A percentile compares a stretch with the other conserved stretches of the same genome.
Evolutionary conservation across 2,329 filamentous ascomycete genomes (phyloP).

Genomic region (Trichoderma afroharzianum): DNA sequence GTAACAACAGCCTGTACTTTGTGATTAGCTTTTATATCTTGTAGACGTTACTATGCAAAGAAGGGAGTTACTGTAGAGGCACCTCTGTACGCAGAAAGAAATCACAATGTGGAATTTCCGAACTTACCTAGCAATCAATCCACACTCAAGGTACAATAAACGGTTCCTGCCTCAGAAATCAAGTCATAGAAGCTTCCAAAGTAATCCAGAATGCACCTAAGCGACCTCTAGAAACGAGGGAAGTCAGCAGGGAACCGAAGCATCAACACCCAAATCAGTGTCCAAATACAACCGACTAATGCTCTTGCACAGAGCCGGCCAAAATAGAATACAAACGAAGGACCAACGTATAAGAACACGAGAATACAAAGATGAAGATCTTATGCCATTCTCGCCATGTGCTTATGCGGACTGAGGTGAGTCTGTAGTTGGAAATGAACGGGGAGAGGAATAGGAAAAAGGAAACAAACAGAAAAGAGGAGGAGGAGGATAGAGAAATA

Average conservation of each 20-base stretch:
- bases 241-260: not conserved
- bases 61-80: not conserved
- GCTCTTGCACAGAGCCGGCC: not conserved
- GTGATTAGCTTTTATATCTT: not conserved
- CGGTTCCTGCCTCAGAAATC: too few relatives aligned
- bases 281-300: not conserved
- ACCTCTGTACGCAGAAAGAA: not conserved
- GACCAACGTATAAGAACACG: too few relatives aligned
- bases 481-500: not conserved
- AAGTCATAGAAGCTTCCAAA: not conserved
- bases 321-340: not conserved
- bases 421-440: not conserved
- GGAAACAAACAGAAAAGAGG: not conserved
- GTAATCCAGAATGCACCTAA: not conserved
- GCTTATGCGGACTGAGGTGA: too few relatives aligned
- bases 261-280: not conserved
- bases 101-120: not conserved
- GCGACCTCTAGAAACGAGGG: not conserved
- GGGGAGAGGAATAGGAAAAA: not conserved
- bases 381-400: not conserved
- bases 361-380: not conserved
- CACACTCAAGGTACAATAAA: not conserved
- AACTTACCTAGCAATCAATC: not conserved
- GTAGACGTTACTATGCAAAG: too few relatives aligned
- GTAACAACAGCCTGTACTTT: not conserved